Evolutionary conservation across 352 stramenopile genomes (phyloP), one percentile per base, ranked within the genome.

Genomic region (Phytophthora fragariaefolia): DNA sequence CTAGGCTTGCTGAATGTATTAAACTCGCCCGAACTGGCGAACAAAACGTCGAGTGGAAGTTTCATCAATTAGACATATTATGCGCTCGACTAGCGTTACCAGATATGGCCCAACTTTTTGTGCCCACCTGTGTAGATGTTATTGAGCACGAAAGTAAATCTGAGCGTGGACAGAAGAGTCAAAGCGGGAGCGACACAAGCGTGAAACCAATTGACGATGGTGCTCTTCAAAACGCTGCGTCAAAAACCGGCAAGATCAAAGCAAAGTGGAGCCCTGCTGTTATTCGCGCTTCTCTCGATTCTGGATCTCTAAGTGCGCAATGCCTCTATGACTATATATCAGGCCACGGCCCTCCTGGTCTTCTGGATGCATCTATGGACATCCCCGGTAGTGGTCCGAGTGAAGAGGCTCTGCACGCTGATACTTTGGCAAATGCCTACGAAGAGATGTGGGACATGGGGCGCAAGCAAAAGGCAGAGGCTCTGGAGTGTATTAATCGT

Each of bases 21-120:
- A 79, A 76, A 27, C 55, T 87, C 10, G 27, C 59, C 0, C 55
- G 63, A 20, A 65, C 34, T 45, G 68, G 30, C n/a, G 69, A 84
- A 24, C 49, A 72, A 51, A 77, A 76, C 12, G 50, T 66, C 23
- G 30, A 69, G 26, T 92, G 79, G 79, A 82, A 82, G 38, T 93
- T 89, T 69, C 66, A 82, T 24, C 84, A 95, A 58, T 68, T 96
- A 22, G 89, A 96, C 43, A 53, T 96, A 22, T 73, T 96, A 23
- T 96, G 89, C 58, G 83, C 85, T 62, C 77, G 89, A 32, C 64
- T 96, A 6, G 66, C 87, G 6, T 66, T 92, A 18, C 85, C 84
- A 30, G 89, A 96, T 72, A 74, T 95, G 60, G 81, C 80, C 0
- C 84, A 92, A 64, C 67, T 69, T 1, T 96, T 96, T 65, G 85